A percentile compares a stretch with the other conserved stretches of the same genome.
These are phyloP conservation scores for Trichophyton equinum DNA, from an alignment of 2,329 filamentous ascomycete species.

Conservation along the genomic window DNA sequence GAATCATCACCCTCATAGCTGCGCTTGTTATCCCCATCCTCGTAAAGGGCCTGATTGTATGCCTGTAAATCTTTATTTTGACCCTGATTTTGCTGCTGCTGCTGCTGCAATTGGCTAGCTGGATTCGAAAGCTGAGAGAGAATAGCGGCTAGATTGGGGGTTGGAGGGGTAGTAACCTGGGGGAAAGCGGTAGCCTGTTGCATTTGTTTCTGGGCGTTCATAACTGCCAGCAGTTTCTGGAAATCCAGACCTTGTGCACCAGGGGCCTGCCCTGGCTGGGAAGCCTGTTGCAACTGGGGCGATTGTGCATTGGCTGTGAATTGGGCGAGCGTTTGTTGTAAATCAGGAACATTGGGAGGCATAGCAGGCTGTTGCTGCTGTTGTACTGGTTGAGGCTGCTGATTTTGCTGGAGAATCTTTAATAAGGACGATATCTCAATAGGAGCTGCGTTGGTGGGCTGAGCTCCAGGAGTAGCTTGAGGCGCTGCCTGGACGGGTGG, in stretches of 20 bases:
- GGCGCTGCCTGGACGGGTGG: conserved; percentile 19
- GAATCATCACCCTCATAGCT: conserved; percentile 24
- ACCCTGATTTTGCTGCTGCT: conserved; percentile 11
- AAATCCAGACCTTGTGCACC: conserved; percentile 24
- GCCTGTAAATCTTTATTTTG: conserved; percentile 6
- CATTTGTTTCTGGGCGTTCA: conserved; percentile 27
- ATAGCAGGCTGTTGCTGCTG: conserved; percentile 20
- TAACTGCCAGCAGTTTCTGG: conserved; percentile 28
- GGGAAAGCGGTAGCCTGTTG: conserved; percentile 20
- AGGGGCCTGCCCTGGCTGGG: conserved; percentile 16
- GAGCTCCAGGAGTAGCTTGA: conserved; percentile 14
- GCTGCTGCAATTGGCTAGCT: conserved; percentile 19
- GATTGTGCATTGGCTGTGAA: conserved; percentile 24
- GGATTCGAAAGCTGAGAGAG: conserved; percentile 21
- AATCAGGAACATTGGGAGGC: conserved; percentile 20
- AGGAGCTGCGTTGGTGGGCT: conserved; percentile 14
- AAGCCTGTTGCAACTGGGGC: conserved; percentile 15
- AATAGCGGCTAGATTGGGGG: conserved; percentile 12
- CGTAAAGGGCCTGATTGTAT: conserved; percentile 19
- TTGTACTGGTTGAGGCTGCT: conserved; percentile 22
- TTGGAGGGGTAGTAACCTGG: conserved; percentile 10
- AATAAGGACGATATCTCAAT: conserved; percentile 32
- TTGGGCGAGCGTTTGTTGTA: conserved; percentile 28
- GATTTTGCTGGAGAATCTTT: conserved; percentile 28
- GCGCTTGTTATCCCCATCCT: conserved; percentile 32